Evolutionary conservation across 202 grass and related monocot genomes (phyloP).

Genomic region (Panicum hallii): DNA sequence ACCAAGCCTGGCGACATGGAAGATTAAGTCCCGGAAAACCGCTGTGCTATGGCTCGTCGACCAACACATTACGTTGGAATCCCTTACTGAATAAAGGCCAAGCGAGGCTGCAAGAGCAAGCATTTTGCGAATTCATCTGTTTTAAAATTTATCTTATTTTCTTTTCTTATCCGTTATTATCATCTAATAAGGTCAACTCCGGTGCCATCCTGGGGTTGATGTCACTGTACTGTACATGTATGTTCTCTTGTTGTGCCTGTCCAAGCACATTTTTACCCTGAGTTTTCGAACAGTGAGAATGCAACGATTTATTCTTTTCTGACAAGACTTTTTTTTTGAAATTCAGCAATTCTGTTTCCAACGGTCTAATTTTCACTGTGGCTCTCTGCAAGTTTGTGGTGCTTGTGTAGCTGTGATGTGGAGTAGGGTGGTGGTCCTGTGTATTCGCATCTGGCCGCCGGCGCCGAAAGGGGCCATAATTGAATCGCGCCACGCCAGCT

Average conservation of each 20-base stretch:
- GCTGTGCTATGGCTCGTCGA: neutral
- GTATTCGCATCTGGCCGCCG: too few species aligned
- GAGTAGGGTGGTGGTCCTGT: too few species aligned
- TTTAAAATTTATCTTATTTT: neutral
- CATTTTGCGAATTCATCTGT: neutral
- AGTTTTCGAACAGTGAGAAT: neutral
- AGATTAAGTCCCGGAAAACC: conserved; percentile 6
- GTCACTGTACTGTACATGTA: neutral
- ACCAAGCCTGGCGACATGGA: neutral
- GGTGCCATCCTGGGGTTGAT: conserved; percentile 13
- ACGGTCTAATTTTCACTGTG: neutral
- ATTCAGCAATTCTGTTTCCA: neutral
- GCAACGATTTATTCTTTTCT: neutral
- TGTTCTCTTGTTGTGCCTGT: neutral
- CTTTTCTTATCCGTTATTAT: neutral
- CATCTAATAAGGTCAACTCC: conserved; percentile 27
- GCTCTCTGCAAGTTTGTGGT: neutral
- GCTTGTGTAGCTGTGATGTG: neutral
- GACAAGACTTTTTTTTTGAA: too few species aligned
- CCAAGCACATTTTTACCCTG: conserved; percentile 7
- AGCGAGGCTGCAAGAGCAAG: neutral
- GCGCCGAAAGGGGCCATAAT: too few species aligned
- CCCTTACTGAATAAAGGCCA: conserved; percentile 27
- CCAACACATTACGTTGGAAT: conserved; percentile 13
- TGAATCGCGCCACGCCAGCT: too few species aligned